These are phyloP conservation scores for Protomyces gravidus DNA, from an alignment of 1,139 yeast genomes.

Conservation along the genomic window DNA sequence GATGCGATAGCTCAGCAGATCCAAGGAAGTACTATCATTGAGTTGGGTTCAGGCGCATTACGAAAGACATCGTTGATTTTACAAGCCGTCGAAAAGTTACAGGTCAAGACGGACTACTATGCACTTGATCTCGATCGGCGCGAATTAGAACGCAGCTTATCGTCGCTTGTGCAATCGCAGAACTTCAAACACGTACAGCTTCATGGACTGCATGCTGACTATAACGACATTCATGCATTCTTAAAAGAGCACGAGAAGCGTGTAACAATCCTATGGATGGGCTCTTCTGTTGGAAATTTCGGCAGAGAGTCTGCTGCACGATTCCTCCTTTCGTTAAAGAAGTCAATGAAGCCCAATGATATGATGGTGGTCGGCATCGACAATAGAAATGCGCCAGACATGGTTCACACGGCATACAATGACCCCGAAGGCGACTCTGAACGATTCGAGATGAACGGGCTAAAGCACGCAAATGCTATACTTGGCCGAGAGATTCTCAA, in stretches of 20 bases:
- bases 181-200: constrained; percentile 28
- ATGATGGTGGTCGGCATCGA: constrained; percentile 34
- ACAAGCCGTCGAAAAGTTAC: constrained; percentile 32
- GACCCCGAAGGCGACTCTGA: constrained; percentile 33
- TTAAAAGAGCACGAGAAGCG: constrained; percentile 17
- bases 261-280: constrained; percentile 33
- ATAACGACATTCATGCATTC: constrained; percentile 33
- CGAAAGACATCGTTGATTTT: constrained; percentile 33
- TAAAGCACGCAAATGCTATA: constrained; percentile 32
- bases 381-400: constrained; percentile 32
- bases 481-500: constrained; percentile 30
- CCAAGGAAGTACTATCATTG: constrained; percentile 31
- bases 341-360: constrained; percentile 31
- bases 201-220: constrained; percentile 34
- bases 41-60: constrained; percentile 35
- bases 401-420: constrained; percentile 34
- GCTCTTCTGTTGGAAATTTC: constrained; percentile 35
- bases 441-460: constrained; percentile 34
- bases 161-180: constrained; percentile 19
- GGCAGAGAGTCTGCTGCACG: constrained; percentile 32
- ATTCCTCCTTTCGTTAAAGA: constrained; percentile 29
- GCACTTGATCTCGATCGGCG: constrained; percentile 34
- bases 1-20: constrained; percentile 31
- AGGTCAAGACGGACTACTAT: constrained; percentile 31
- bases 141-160: constrained; percentile 32